Percentiles rank a stretch among this genome's conserved stretches.
phyloP scores from a whole-genome alignment of 805 yeast species.

The Kregervanrija delftensis region DNA sequence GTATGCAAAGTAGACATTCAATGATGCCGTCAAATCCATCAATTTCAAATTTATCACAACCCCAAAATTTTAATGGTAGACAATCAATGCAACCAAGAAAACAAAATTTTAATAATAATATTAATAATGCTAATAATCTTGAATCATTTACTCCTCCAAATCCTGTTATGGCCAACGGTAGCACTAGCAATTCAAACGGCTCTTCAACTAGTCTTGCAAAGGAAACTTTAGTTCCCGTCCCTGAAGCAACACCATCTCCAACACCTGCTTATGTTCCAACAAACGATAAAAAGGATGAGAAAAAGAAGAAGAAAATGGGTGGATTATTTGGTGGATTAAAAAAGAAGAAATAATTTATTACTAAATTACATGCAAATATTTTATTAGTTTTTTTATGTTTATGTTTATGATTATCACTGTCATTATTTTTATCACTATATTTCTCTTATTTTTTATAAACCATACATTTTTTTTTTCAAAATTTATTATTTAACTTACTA shows the following conservation, averaged over 20 bases:
- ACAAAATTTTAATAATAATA: not conserved
- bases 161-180: not conserved
- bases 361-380: not conserved
- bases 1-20: constrained; percentile 21
- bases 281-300: constrained; percentile 24
- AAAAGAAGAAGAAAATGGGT: constrained; percentile 42
- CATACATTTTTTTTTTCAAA: not conserved
- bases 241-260: constrained; percentile 28
- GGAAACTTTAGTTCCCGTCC: constrained; percentile 18
- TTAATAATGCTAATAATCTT: not conserved
- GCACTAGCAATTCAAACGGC: constrained; percentile 3
- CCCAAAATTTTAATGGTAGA: not conserved
- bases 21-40: constrained; percentile 21
- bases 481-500: not conserved
- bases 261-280: constrained; percentile 48
- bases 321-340: constrained; percentile 70
- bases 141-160: constrained; percentile 3
- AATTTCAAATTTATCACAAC: not conserved
- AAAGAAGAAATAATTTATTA: constrained; percentile 25
- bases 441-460: not conserved
- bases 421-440: not conserved
- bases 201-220: constrained; percentile 4
- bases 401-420: not conserved
- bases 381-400: not conserved
- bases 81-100: not conserved